Conservation (phyloP, 1,284 basidiomycete species). For the Mycena citricolor region DNA sequence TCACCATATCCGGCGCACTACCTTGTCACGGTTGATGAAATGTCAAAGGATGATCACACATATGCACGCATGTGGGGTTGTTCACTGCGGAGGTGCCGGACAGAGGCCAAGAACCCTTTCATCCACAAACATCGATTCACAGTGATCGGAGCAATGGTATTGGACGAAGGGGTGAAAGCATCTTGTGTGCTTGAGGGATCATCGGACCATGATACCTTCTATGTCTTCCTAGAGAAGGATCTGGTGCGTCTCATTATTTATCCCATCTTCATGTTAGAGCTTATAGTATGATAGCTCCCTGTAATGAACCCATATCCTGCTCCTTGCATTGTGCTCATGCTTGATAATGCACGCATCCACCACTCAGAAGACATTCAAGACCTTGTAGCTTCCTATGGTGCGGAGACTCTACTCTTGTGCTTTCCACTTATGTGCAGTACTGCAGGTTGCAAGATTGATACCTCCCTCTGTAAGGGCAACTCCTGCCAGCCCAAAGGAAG, state of each 20-base stretch:
- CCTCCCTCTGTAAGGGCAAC: too few species aligned
- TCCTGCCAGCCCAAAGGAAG: too few species aligned
- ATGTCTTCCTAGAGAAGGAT: slow-evolving; percentile 25
- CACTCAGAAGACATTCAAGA: slow-evolving; percentile 15
- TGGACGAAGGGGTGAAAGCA: slow-evolving; percentile 27
- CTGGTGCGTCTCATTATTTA: slow-evolving; percentile 20
- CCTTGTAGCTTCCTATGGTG: slow-evolving; percentile 11
- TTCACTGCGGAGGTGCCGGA: slow-evolving; percentile 15
- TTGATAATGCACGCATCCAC: slow-evolving; percentile 21
- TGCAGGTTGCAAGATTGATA: slow-evolving; percentile 10
- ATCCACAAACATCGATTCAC: slow-evolving; percentile 25
- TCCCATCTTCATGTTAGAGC: background rate
- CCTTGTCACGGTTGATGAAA: slow-evolving; percentile 23
- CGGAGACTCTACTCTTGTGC: background rate
- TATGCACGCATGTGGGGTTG: slow-evolving; percentile 1
- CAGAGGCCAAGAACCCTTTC: slow-evolving; percentile 24
- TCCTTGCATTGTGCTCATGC: slow-evolving; percentile 13
- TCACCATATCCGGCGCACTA: slow-evolving; percentile 22
- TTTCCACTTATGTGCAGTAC: background rate
- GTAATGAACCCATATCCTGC: slow-evolving; percentile 19
- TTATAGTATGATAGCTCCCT: slow-evolving; percentile 7
- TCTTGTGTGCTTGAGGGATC: slow-evolving; percentile 27
- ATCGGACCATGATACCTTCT: slow-evolving; percentile 21
- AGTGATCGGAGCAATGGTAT: slow-evolving; percentile 22
- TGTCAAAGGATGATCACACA: slow-evolving; percentile 11